Percentiles rank a stretch among this genome's conserved stretches.
These are phyloP conservation scores for Pachysandra terminalis DNA, from an alignment of 164 flowering plant species.

Conservation along the genomic window DNA sequence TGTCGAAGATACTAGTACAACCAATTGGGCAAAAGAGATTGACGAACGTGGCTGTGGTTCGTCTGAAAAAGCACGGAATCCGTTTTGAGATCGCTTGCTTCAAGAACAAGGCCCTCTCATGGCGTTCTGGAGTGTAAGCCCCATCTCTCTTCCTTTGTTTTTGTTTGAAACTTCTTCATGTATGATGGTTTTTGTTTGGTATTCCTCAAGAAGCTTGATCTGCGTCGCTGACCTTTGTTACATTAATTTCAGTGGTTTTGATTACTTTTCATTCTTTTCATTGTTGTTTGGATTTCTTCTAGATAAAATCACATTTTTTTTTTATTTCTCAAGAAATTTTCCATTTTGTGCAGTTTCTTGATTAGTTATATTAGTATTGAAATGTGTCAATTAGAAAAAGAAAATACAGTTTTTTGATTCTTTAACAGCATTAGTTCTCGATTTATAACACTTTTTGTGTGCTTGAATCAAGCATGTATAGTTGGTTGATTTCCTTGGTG, in stretches of 20 bases:
- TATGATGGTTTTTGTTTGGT: not conserved
- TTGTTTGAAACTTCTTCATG: not conserved
- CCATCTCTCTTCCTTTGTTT: constrained; percentile 6
- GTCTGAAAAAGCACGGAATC: constrained; percentile 80
- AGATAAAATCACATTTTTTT: too few relatives aligned
- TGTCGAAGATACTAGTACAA: constrained; percentile 74
- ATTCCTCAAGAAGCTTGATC: not conserved
- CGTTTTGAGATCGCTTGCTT: constrained; percentile 95
- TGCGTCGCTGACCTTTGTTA: not conserved
- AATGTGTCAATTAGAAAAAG: too few relatives aligned
- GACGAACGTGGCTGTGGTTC: constrained; percentile 93
- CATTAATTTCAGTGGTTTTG: not conserved
- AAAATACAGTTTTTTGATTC: too few relatives aligned
- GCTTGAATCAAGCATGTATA: too few relatives aligned
- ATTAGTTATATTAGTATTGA: too few relatives aligned
- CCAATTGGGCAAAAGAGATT: constrained; percentile 80
- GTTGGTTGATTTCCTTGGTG: too few relatives aligned
- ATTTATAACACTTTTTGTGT: too few relatives aligned
- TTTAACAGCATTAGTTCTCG: too few relatives aligned
- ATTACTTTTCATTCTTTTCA: too few relatives aligned
- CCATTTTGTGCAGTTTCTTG: too few relatives aligned
- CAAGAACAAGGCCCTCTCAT: constrained; percentile 95
- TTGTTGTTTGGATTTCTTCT: too few relatives aligned
- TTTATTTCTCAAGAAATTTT: too few relatives aligned
- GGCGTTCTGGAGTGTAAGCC: constrained; percentile 91